Evolutionary conservation across 2,329 filamentous ascomycete genomes (phyloP).

Genomic region (Teratosphaeria nubilosa): DNA sequence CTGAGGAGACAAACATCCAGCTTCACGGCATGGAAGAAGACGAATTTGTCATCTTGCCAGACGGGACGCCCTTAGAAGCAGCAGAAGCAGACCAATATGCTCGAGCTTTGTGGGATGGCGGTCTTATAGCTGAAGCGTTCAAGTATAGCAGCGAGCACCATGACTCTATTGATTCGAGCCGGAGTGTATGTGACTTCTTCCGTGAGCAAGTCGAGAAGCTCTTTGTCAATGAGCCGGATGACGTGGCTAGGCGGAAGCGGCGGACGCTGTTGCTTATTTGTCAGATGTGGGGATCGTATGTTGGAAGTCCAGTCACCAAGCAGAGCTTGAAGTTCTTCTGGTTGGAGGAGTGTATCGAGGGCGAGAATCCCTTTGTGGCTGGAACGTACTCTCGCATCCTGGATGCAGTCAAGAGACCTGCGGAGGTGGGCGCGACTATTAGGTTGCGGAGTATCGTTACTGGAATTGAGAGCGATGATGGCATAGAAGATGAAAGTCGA

Average conservation of each 20-base stretch:
- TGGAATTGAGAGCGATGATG: slow-evolving; percentile 25
- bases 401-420: slow-evolving; percentile 49
- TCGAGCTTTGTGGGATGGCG: slow-evolving; percentile 49
- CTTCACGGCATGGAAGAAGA: slow-evolving; percentile 45
- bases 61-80: slow-evolving; percentile 42
- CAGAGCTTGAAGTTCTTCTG: slow-evolving; percentile 70
- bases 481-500: neutral
- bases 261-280: slow-evolving; percentile 43
- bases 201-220: slow-evolving; percentile 37
- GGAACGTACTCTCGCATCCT: slow-evolving; percentile 52
- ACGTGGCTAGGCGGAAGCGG: slow-evolving; percentile 36
- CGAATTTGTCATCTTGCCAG: slow-evolving; percentile 47
- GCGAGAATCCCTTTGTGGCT: slow-evolving; percentile 54
- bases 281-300: slow-evolving; percentile 61
- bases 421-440: slow-evolving; percentile 45
- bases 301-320: slow-evolving; percentile 52
- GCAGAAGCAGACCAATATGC: slow-evolving; percentile 30
- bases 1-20: slow-evolving; percentile 48
- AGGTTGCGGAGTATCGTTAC: slow-evolving; percentile 39
- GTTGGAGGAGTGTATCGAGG: slow-evolving; percentile 69
- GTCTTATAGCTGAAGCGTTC: slow-evolving; percentile 58
- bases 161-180: slow-evolving; percentile 40
- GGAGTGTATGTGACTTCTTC: slow-evolving; percentile 50
- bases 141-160: slow-evolving; percentile 51
- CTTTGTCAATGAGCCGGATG: slow-evolving; percentile 26